Base-by-base conservation (phyloP, 768 basidiomycete species). In the Piloderma croceum region DNA sequence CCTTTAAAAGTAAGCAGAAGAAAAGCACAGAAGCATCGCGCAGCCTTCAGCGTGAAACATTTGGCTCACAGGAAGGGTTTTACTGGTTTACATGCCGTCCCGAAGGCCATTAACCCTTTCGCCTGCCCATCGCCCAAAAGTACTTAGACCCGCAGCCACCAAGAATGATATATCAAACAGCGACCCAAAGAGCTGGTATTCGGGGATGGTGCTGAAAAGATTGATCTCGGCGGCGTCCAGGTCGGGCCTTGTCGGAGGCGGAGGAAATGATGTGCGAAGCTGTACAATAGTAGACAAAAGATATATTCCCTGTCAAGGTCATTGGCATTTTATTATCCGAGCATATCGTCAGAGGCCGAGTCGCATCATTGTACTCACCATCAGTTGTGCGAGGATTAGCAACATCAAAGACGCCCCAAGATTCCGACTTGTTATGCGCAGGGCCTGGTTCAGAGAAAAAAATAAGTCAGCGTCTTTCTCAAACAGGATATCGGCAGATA, bases 251-350 rank as follows among this genome's bases (percentile, higher is more conserved):
- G 50, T 11, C 7, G 71, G 58, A 1, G 79, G 75, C 0, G 79
- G 79, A 2, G 89, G 89, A 58, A 91, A 89, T 9, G 82, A 81
- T 20, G 81, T 79, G 29, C 88, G 81, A 34, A 91, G 69, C 57
- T 91, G 89, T 10, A 90, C 79, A 35, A 90, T 64, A 0, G 87
- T 90, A 3, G 86, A 81, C 21, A 91, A 74, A 24, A 90, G 74
- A 56, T 91, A 91, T 31, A 86, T 83, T 9, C 82, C 84, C 88
- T 90, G 48, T 20, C n/a, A 40, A n/a, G n/a, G 34, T 24, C 13
- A 9, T 25, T 35, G 27, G 31, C 24, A 46, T 33, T 24, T 38
- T 27, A 9, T 24, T 4, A 13, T 13, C 18, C 15, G 13, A 25
- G 47, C 25, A 13, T 7, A 19, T 27, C 13, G 23, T n/a, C 24